Conservation (phyloP, 306 rosid species). For the Mucuna pruriens region DNA sequence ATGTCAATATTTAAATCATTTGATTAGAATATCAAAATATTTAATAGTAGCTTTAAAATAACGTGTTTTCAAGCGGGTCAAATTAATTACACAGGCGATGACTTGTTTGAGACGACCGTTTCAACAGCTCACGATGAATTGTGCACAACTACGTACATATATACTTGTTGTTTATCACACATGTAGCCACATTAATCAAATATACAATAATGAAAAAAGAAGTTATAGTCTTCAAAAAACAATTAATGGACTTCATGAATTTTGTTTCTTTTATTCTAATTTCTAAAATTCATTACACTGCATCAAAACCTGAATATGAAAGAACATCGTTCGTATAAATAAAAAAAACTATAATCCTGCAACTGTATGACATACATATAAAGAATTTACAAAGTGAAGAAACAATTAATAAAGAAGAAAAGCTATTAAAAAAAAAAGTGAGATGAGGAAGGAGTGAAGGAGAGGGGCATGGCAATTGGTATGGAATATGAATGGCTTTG, state of each 20-base stretch:
- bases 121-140: constrained; percentile 21
- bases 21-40: not conserved
- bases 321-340: not conserved
- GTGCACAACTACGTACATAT: constrained; percentile 14
- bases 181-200: not conserved
- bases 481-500: not conserved
- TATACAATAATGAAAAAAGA: not conserved
- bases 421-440: not conserved
- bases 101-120: not conserved
- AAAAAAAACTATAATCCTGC: not conserved
- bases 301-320: not conserved
- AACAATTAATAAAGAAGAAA: not conserved
- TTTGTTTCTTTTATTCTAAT: not conserved
- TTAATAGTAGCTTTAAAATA: not conserved
- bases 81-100: not conserved
- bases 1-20: not conserved
- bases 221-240: not conserved
- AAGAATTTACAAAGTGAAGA: constrained; percentile 24
- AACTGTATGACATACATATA: not conserved
- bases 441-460: not conserved
- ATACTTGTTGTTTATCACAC: not conserved
- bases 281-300: not conserved
- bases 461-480: not conserved
- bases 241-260: not conserved
- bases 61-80: not conserved